Percentiles rank a stretch among this genome's conserved stretches.
These are phyloP conservation scores for Erodium maritimum DNA, from an alignment of 345 rosid species.

Conservation along the genomic window DNA sequence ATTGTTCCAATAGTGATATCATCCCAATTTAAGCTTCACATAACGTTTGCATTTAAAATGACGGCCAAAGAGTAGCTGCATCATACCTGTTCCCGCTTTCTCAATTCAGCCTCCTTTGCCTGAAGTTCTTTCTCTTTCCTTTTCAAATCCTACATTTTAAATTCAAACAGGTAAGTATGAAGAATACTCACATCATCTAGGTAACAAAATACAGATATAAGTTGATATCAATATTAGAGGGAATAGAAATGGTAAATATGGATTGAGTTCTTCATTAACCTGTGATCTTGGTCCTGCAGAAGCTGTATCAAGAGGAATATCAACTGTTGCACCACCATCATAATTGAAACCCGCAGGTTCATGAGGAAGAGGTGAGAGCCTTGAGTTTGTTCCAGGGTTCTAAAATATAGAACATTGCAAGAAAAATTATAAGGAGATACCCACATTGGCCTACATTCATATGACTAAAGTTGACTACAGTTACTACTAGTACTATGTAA, in stretches of 20 bases:
- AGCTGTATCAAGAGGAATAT: conserved; percentile 76
- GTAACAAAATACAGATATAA: conserved; percentile 4
- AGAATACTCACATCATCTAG: neutral
- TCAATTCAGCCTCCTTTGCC: conserved; percentile 90
- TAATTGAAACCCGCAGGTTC: conserved; percentile 70
- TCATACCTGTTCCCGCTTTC: conserved; percentile 74
- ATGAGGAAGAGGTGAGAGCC: conserved; percentile 95
- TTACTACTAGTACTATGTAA: no score
- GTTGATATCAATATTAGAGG: neutral
- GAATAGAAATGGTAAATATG: conserved; percentile 5
- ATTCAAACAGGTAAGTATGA: neutral
- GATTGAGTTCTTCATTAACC: conserved; percentile 18
- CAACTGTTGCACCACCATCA: conserved; percentile 64
- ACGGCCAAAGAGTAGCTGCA: neutral
- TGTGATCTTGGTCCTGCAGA: conserved; percentile 23
- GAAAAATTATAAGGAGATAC: neutral
- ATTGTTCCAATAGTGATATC: no score
- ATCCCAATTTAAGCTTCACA: no score
- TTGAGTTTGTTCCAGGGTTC: conserved; percentile 55
- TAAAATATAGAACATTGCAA: conserved; percentile 13
- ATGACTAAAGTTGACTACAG: no score
- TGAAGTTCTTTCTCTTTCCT: conserved; percentile 91
- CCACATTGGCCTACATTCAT: neutral
- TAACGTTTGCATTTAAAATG: no score
- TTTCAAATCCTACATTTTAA: conserved; percentile 54